A percentile compares a stretch with the other conserved stretches of the same genome.
Conservation (phyloP, 2,329 filamentous ascomycete genomes). For the Aspergillus novoparasiticus region DNA sequence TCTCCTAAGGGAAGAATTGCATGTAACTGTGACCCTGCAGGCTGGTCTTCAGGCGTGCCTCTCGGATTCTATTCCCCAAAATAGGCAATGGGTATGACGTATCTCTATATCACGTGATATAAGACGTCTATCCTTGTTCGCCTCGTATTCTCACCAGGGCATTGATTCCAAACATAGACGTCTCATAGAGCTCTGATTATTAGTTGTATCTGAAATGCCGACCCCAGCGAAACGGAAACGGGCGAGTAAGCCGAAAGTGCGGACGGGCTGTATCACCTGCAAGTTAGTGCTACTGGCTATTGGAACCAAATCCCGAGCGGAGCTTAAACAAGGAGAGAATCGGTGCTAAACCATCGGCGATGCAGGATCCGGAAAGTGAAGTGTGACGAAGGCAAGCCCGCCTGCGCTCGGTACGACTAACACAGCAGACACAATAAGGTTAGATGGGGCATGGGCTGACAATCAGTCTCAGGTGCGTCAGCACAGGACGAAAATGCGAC, state of each 20-base stretch:
- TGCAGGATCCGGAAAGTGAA: conserved; percentile 56
- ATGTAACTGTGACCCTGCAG: no score
- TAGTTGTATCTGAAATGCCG: background rate
- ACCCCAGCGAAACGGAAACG: background rate
- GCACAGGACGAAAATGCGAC: conserved; percentile 16
- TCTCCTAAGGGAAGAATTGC: no score
- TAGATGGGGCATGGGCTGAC: background rate
- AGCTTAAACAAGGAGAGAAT: background rate
- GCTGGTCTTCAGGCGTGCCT: no score
- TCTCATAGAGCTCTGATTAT: no score
- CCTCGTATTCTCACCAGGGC: no score
- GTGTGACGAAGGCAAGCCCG: conserved; percentile 65
- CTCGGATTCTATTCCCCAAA: no score
- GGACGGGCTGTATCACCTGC: conserved; percentile 67
- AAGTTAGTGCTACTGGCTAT: conserved; percentile 58
- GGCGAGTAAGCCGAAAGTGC: conserved; percentile 9
- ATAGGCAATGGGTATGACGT: no score
- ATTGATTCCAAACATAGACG: background rate
- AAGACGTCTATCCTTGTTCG: background rate
- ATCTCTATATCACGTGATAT: background rate
- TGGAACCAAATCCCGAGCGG: background rate
- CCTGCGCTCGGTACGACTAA: conserved; percentile 60
- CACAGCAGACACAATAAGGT: conserved; percentile 12
- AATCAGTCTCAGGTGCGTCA: conserved; percentile 9
- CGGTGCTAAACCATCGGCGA: conserved; percentile 4